A percentile compares a stretch with the other conserved stretches of the same genome.
phyloP scores from a whole-genome alignment of 345 rosid genomes.

The Salix purpurea region DNA sequence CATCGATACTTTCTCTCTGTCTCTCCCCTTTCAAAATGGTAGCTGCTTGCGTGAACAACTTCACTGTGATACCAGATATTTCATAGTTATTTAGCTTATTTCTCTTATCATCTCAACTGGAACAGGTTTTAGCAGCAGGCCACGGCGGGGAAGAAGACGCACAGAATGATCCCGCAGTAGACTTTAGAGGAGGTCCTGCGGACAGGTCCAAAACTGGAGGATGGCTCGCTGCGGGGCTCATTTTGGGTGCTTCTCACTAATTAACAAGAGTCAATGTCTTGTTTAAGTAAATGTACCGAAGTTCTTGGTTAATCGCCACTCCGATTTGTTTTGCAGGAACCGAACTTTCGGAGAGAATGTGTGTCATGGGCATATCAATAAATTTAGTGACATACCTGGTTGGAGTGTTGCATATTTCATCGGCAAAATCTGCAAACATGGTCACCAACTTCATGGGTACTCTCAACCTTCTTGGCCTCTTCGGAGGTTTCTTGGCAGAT shows the following conservation, averaged over 20 bases:
- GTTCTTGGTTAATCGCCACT: background rate
- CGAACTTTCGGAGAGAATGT: slow-evolving; percentile 83
- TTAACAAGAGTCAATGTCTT: background rate
- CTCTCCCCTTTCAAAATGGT: slow-evolving; percentile 8
- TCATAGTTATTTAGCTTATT: background rate
- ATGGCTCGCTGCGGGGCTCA: slow-evolving; percentile 89
- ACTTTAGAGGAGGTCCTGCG: slow-evolving; percentile 58
- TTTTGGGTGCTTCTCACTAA: slow-evolving; percentile 46
- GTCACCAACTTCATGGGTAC: slow-evolving; percentile 93
- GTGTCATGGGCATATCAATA: slow-evolving; percentile 90
- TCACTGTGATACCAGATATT: background rate
- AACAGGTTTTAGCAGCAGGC: slow-evolving; percentile 47
- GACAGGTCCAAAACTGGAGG: slow-evolving; percentile 83
- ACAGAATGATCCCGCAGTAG: slow-evolving; percentile 32
- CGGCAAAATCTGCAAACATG: slow-evolving; percentile 75
- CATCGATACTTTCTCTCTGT: background rate
- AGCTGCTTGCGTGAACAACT: background rate
- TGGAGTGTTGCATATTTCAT: slow-evolving; percentile 65
- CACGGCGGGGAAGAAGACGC: slow-evolving; percentile 40
- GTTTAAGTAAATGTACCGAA: background rate
- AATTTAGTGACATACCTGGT: slow-evolving; percentile 83
- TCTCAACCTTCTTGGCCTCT: slow-evolving; percentile 76
- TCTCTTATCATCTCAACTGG: background rate
- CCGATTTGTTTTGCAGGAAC: slow-evolving; percentile 43
- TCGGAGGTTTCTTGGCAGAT: slow-evolving; percentile 91